These are phyloP conservation scores for Diaporthe ampelina DNA, from an alignment of 2,329 filamentous ascomycete genomes.

Conservation along the genomic window DNA sequence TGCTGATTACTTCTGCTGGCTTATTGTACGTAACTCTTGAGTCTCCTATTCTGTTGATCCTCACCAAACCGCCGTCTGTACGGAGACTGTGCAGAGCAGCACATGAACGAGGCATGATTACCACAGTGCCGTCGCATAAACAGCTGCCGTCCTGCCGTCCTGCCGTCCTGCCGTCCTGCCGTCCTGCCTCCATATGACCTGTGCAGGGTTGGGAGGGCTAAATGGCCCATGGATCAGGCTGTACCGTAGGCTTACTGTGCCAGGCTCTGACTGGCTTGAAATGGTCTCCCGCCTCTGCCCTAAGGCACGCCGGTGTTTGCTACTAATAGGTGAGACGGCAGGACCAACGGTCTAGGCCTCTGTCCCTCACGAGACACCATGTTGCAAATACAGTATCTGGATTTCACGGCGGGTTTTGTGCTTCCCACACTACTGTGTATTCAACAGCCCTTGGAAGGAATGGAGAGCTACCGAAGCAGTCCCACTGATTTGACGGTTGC, in stretches of 20 bases:
- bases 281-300: not conserved
- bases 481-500: not conserved
- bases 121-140: not conserved
- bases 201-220: not conserved
- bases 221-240: constrained; percentile 14
- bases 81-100: not conserved
- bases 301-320: constrained; percentile 25
- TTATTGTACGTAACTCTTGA: not conserved
- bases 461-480: not conserved
- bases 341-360: constrained; percentile 20
- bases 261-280: constrained; percentile 10
- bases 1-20: not conserved
- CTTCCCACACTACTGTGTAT: not conserved
- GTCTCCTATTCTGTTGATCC: not conserved
- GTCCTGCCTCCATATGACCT: not conserved
- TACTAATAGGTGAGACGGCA: constrained; percentile 23
- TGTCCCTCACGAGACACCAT: not conserved
- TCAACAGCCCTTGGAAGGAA: constrained; percentile 15
- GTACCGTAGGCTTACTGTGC: constrained; percentile 30
- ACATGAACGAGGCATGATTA: constrained; percentile 5
- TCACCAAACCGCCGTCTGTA: not conserved
- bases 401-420: not conserved
- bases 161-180: not conserved
- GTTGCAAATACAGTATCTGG: constrained; percentile 18
- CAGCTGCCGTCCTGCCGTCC: not conserved